phyloP scores from a whole-genome alignment of 192 early-diverging fungal genomes.

The Podila horticola region DNA sequence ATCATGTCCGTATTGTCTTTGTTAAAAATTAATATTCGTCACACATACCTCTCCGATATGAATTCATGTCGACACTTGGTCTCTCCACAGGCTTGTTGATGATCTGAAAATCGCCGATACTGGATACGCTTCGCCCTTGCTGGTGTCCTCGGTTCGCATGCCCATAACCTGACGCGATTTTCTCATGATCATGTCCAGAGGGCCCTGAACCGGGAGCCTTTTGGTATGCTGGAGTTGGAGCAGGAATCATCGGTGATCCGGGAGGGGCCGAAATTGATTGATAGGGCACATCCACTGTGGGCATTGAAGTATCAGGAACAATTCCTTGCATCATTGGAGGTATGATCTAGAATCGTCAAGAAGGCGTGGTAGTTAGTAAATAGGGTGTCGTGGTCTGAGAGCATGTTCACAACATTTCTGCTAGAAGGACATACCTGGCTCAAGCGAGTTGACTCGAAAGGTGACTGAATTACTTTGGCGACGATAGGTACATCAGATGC shows the following conservation, averaged over 20 bases:
- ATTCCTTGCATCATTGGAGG: background rate
- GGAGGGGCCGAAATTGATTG: background rate
- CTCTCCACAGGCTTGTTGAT: conserved; percentile 2
- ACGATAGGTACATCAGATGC: background rate
- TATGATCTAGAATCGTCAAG: background rate
- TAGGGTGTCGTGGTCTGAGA: background rate
- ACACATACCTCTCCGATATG: conserved; percentile 21
- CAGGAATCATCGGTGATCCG: background rate
- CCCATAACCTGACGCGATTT: background rate
- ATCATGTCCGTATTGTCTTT: background rate
- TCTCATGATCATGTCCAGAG: background rate
- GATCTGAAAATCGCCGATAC: conserved; percentile 26
- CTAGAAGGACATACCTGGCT: conserved; percentile 7
- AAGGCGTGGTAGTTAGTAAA: background rate
- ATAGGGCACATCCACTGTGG: background rate
- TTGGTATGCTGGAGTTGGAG: background rate
- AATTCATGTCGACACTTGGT: conserved; percentile 14
- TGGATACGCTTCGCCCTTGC: conserved; percentile 27
- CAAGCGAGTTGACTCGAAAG: conserved; percentile 13
- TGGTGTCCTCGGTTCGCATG: conserved; percentile 23
- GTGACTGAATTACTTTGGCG: conserved; percentile 20
- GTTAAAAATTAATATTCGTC: too few relatives aligned
- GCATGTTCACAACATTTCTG: background rate
- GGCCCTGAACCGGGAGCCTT: background rate
- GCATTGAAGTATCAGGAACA: background rate